Evolutionary conservation across 345 rosid species (phyloP).

Genomic region (Linum trigynum): DNA sequence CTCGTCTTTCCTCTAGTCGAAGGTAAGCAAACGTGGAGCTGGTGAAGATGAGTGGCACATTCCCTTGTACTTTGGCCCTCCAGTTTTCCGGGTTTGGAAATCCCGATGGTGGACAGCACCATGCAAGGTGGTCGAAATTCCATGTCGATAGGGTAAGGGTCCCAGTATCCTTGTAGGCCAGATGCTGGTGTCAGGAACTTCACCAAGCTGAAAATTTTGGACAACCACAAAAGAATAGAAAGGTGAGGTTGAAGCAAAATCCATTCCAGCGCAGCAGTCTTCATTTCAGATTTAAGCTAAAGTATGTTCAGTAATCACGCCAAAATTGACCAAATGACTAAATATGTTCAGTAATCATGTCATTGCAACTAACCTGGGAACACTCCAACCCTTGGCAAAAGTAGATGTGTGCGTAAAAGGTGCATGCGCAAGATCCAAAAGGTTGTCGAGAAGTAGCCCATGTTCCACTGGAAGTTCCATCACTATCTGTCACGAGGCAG

Average conservation of each 20-base stretch:
- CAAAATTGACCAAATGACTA: neutral
- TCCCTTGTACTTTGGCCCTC: constrained; percentile 66
- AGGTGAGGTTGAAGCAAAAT: neutral
- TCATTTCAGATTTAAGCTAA: no score
- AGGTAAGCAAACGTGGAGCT: constrained; percentile 92
- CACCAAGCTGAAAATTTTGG: constrained; percentile 54
- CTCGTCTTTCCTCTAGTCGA: constrained; percentile 76
- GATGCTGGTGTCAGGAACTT: constrained; percentile 84
- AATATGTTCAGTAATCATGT: neutral
- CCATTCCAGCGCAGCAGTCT: no score
- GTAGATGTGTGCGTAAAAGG: constrained; percentile 97
- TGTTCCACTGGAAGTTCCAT: constrained; percentile 99
- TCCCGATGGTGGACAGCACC: constrained; percentile 88
- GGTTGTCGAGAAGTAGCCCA: constrained; percentile 89
- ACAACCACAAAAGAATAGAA: constrained; percentile 9
- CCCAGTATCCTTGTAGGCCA: constrained; percentile 94
- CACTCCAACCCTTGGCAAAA: constrained; percentile 96
- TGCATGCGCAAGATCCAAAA: constrained; percentile 94
- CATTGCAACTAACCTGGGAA: constrained; percentile 60
- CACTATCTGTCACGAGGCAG: constrained; percentile 48
- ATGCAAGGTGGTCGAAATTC: constrained; percentile 96
- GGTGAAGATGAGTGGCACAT: constrained; percentile 90
- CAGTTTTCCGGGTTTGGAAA: constrained; percentile 90
- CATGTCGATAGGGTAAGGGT: constrained; percentile 97
- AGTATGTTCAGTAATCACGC: neutral